A percentile compares a stretch with the other conserved stretches of the same genome.
These are phyloP conservation scores for Cubamyces sp. DNA, from an alignment of 768 basidiomycete genomes.

Conservation along the genomic window DNA sequence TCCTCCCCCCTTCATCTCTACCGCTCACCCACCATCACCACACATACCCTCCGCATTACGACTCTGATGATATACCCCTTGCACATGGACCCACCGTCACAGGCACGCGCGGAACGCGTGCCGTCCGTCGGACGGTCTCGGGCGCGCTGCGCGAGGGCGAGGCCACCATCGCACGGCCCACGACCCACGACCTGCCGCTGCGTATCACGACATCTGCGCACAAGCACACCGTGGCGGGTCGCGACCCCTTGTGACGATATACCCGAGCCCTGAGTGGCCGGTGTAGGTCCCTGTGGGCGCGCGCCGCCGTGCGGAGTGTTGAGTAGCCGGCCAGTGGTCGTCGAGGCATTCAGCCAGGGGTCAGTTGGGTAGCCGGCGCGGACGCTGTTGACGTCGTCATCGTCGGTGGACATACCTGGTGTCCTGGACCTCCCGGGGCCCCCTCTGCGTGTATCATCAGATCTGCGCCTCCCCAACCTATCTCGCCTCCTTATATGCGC, in stretches of 20 bases:
- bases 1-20: not conserved
- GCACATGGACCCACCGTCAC: constrained; percentile 6
- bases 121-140: constrained; percentile 1
- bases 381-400: too few relatives aligned
- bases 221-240: too few relatives aligned
- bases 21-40: not conserved
- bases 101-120: constrained; percentile 19
- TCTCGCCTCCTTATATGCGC: not conserved
- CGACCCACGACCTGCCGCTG: constrained; percentile 10
- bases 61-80: constrained; percentile 10
- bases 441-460: too few relatives aligned
- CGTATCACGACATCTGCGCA: not conserved
- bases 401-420: too few relatives aligned
- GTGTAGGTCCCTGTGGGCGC: constrained; percentile 14
- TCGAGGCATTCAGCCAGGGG: not conserved
- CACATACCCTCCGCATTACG: not conserved
- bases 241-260: constrained; percentile 1
- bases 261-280: constrained; percentile 3
- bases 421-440: too few relatives aligned
- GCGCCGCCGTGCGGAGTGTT: not conserved
- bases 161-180: not conserved
- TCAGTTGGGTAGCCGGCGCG: too few relatives aligned
- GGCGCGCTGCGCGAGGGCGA: constrained; percentile 3
- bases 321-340: constrained; percentile 1
- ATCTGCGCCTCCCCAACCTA: not conserved